A percentile compares a stretch with the other conserved stretches of the same genome.
Evolutionary conservation across 106 monocot species (phyloP).

Genomic region (Dioscorea zingiberensis): DNA sequence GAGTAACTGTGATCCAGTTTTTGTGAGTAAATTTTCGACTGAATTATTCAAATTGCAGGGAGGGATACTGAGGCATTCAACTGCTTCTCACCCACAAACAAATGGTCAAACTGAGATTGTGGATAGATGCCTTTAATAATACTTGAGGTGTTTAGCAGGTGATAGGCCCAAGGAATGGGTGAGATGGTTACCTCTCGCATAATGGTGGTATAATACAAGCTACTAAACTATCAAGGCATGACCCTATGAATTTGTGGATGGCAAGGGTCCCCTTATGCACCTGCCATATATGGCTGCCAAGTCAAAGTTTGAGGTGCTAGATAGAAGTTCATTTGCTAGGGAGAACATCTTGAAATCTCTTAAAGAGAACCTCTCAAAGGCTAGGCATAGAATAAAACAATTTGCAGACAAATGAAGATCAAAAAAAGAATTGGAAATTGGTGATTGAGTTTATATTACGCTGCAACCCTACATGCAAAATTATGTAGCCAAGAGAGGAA

Average conservation of each 20-base stretch:
- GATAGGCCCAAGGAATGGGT: not conserved
- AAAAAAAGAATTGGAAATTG: not conserved
- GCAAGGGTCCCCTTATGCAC: not conserved
- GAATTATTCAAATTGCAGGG: conserved; percentile 1
- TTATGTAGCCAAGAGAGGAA: not conserved
- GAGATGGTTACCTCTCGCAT: not conserved
- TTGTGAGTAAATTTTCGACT: not conserved
- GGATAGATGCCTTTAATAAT: not conserved
- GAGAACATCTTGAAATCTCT: not conserved
- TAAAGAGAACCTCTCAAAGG: not conserved
- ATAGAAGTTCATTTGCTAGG: not conserved
- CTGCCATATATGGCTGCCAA: not conserved
- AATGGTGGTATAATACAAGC: conserved; percentile 9
- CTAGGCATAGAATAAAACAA: not conserved
- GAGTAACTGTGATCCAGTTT: not conserved
- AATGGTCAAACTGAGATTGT: conserved; percentile 14
- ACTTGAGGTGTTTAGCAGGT: conserved; percentile 2
- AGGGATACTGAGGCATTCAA: not conserved
- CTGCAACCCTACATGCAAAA: not conserved
- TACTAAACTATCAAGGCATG: not conserved
- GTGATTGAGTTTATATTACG: not conserved
- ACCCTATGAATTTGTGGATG: conserved; percentile 7
- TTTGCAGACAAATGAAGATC: not conserved
- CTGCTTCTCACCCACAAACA: conserved; percentile 10
- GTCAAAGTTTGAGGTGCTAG: not conserved